phyloP scores from a whole-genome alignment of 2,329 filamentous ascomycete species.

The Colletotrichum camelliae region DNA sequence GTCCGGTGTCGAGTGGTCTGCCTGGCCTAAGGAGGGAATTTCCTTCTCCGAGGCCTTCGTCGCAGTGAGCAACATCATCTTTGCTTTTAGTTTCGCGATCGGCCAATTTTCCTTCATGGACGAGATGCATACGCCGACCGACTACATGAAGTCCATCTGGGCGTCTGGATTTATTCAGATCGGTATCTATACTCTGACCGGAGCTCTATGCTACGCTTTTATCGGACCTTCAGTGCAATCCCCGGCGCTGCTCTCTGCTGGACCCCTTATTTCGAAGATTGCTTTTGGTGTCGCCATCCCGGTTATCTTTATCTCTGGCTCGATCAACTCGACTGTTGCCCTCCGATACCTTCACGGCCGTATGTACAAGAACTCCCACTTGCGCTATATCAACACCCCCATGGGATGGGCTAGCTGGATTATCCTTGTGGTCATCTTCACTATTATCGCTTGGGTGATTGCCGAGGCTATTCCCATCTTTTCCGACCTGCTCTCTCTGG shows the following conservation, averaged over 20 bases:
- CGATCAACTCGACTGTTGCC: constrained; percentile 64
- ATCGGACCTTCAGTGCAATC: constrained; percentile 67
- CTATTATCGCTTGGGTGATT: constrained; percentile 71
- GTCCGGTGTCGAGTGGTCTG: constrained; percentile 46
- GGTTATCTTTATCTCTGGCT: constrained; percentile 76
- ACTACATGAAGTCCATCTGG: constrained; percentile 61
- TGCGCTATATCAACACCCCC: constrained; percentile 52
- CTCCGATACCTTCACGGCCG: constrained; percentile 52
- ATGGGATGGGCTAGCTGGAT: constrained; percentile 62
- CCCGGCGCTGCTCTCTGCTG: constrained; percentile 72
- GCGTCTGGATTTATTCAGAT: constrained; percentile 67
- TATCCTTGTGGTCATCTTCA: constrained; percentile 61
- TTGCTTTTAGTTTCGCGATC: constrained; percentile 67
- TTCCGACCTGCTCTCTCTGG: constrained; percentile 66
- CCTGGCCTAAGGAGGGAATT: constrained; percentile 49
- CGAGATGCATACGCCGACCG: constrained; percentile 54
- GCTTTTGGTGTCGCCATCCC: constrained; percentile 74
- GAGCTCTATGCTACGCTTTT: constrained; percentile 72
- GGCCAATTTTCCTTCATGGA: constrained; percentile 60
- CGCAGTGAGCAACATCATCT: constrained; percentile 71
- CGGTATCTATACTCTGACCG: constrained; percentile 69
- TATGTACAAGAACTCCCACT: constrained; percentile 45
- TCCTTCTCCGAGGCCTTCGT: constrained; percentile 63
- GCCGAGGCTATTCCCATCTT: constrained; percentile 78
- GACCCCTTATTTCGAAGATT: constrained; percentile 63